These are phyloP conservation scores for Apiospora malaysiana DNA, from an alignment of 2,329 filamentous ascomycete genomes.

Conservation along the genomic window DNA sequence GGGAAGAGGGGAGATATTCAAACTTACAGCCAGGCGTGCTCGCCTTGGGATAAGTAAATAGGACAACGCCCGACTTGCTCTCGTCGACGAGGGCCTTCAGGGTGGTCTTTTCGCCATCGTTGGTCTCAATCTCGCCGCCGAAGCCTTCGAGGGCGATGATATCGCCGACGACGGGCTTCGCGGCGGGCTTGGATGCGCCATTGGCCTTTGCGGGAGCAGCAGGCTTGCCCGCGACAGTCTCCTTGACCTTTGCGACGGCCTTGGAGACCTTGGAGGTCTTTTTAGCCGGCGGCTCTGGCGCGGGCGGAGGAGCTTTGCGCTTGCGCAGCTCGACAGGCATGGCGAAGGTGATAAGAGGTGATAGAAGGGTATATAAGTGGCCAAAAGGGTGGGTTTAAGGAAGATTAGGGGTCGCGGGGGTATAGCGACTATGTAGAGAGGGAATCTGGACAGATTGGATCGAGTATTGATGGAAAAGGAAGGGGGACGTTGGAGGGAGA, in stretches of 20 bases:
- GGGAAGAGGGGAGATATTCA: slow-evolving; percentile 24
- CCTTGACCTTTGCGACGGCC: slow-evolving; percentile 44
- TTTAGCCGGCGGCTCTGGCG: slow-evolving; percentile 45
- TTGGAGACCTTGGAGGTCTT: slow-evolving; percentile 49
- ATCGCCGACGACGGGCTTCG: slow-evolving; percentile 59
- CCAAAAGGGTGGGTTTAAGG: slow-evolving; percentile 22
- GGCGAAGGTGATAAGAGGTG: slow-evolving; percentile 25
- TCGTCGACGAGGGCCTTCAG: slow-evolving; percentile 81
- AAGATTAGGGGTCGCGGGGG: slow-evolving; percentile 28
- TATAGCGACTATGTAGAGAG: slow-evolving; percentile 28
- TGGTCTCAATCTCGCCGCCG: slow-evolving; percentile 78
- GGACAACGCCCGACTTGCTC: slow-evolving; percentile 83
- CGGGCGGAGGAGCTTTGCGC: slow-evolving; percentile 49
- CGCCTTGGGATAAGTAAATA: slow-evolving; percentile 96
- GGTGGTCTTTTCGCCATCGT: slow-evolving; percentile 81
- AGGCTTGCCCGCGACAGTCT: slow-evolving; percentile 38
- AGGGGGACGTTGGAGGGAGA: slow-evolving; percentile 30
- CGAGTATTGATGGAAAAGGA: slow-evolving; percentile 28
- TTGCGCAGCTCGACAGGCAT: slow-evolving; percentile 53
- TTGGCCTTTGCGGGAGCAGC: slow-evolving; percentile 30
- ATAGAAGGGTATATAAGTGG: slow-evolving; percentile 24
- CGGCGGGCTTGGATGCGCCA: slow-evolving; percentile 26
- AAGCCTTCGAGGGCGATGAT: slow-evolving; percentile 63
- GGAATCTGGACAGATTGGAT: slow-evolving; percentile 25
- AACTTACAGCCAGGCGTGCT: slow-evolving; percentile 91